Evolutionary conservation across 2,329 filamentous ascomycete species (phyloP).

Genomic region (Ceratocystis papillata): DNA sequence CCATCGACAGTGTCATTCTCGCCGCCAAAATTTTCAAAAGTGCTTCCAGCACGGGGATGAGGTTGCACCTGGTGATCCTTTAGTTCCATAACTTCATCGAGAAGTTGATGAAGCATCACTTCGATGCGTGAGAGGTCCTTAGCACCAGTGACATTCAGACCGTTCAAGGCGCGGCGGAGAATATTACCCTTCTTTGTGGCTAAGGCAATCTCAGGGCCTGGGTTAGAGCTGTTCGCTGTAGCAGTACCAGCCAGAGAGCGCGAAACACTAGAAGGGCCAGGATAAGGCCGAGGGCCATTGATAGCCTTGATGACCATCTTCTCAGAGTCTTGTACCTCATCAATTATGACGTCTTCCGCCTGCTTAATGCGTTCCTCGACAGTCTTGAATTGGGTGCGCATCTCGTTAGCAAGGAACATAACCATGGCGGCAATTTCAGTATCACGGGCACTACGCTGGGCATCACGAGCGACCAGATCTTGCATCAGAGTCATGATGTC

Average conservation of each 20-base stretch:
- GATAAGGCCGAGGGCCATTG: constrained; percentile 75
- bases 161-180: constrained; percentile 88
- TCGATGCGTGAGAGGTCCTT: constrained; percentile 83
- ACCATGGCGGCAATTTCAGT: constrained; percentile 93
- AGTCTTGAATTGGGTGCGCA: constrained; percentile 92
- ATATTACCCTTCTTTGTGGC: constrained; percentile 79
- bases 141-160: constrained; percentile 74
- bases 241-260: constrained; percentile 43
- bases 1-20: constrained; percentile 61
- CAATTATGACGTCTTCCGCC: constrained; percentile 81
- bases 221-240: constrained; percentile 25
- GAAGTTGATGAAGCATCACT: constrained; percentile 81
- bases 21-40: constrained; percentile 57
- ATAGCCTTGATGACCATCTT: constrained; percentile 72
- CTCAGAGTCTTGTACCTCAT: constrained; percentile 78
- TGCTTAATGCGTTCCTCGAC: constrained; percentile 87
- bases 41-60: constrained; percentile 45
- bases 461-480: constrained; percentile 92
- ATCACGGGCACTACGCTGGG: constrained; percentile 87
- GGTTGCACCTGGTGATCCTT: constrained; percentile 44
- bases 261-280: constrained; percentile 43
- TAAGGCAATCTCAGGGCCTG: constrained; percentile 42
- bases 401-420: constrained; percentile 86
- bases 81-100: constrained; percentile 80
- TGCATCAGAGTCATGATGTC: constrained; percentile 98